phyloP scores from a whole-genome alignment of 345 rosid genomes.

The Euphorbia peplus region DNA sequence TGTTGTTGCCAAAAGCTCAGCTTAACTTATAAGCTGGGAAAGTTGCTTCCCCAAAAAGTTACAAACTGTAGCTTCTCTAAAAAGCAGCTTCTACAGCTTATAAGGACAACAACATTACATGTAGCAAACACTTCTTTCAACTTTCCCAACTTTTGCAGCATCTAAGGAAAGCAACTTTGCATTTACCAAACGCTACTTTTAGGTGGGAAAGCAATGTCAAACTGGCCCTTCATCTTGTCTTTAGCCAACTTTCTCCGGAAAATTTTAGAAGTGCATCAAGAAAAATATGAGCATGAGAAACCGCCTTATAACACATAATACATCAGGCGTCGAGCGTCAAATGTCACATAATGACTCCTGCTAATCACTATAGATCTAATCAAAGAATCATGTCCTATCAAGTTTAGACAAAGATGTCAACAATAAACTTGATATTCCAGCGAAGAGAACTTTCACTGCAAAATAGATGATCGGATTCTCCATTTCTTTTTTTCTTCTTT shows the following conservation, averaged over 20 bases:
- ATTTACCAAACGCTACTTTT: no score
- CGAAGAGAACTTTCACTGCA: neutral
- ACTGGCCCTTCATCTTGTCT: no score
- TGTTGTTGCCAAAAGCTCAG: no score
- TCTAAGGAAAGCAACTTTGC: no score
- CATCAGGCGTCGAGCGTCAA: neutral
- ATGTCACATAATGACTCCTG: neutral
- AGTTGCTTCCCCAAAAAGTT: no score
- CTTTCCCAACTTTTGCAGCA: no score
- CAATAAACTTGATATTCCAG: neutral
- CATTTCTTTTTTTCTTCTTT: neutral
- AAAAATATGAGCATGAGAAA: neutral
- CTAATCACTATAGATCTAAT: neutral
- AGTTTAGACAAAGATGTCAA: neutral
- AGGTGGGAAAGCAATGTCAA: no score
- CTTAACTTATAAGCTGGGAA: no score
- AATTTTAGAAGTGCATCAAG: neutral
- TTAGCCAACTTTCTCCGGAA: neutral
- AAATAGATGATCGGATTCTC: neutral
- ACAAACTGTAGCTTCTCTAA: no score
- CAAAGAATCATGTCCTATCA: neutral
- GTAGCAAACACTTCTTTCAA: no score
- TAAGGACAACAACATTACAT: no score
- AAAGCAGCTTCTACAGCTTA: no score
- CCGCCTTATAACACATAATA: neutral